Base-by-base conservation (phyloP, 495 filamentous ascomycete species). In the Terfezia boudieri region DNA sequence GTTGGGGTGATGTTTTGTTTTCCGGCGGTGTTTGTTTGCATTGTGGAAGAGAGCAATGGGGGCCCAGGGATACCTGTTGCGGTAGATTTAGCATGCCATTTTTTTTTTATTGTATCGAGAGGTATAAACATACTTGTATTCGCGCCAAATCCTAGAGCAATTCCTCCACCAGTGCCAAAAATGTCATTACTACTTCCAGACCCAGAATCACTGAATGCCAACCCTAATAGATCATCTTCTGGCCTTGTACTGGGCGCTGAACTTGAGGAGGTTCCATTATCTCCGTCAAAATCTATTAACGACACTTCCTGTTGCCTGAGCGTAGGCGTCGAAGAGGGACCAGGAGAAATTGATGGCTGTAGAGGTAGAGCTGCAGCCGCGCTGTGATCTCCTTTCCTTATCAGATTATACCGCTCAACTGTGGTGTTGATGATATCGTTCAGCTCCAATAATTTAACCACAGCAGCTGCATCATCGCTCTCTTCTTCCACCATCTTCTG, bases 401-500 rank as follows among this genome's bases (percentile, higher is more conserved):
- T 76, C 49, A 95, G 71, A 70, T 83, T 92, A 64, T 96, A 98
- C 59, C 92, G 71, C 68, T 95, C 86, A 53, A 96, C 83, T 1
- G 90, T 96, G 55, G 88, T 80, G 64, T 95, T 86, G 76, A 98
- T 98, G 68, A 86, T 94, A 65, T 98, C 92, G 64, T 96, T 96
- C 58, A 98, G 94, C 67, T 98, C 86, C 41, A 96, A 72, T 26
- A 98, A 69, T 69, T 96, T 95, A 49, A 84, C 83, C 9, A 98
- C 90, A 14, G 90, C 90, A 68, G 95, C 92, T 50, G 84, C 77
- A 63, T 98, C 90, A 43, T 96, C 90, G 12, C 85, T 94, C 64
- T 98, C 90, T 63, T 96, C 90, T 65, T 98, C 92, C 65, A 92
- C 94, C 88, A 98, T 98, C 70, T 82, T 94, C 62, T 94, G 87